These are phyloP conservation scores for Vanderwaltozyma verrucispora DNA, from an alignment of 805 yeast species.

Conservation along the genomic window DNA sequence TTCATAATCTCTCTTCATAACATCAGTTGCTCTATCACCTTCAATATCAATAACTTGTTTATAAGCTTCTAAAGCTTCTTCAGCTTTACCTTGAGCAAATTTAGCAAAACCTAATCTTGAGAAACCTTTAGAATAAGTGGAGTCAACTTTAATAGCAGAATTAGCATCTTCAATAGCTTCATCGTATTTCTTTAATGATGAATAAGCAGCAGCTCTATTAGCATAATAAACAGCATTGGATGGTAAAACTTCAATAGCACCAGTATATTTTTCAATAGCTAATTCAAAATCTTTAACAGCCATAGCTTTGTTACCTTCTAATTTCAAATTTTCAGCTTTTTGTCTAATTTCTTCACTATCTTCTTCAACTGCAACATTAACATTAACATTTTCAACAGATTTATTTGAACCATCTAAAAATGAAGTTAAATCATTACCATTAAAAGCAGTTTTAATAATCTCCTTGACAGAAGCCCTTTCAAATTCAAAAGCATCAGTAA, in stretches of 20 bases:
- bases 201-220: constrained; percentile 94
- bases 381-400: constrained; percentile 27
- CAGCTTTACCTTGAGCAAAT: constrained; percentile 88
- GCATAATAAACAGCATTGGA: constrained; percentile 77
- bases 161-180: constrained; percentile 78
- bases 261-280: constrained; percentile 72
- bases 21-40: constrained; percentile 74
- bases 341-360: constrained; percentile 46
- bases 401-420: constrained; percentile 10
- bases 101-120: constrained; percentile 91
- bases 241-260: constrained; percentile 63
- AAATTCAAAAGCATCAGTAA: constrained; percentile 41
- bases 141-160: constrained; percentile 66
- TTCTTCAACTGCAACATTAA: constrained; percentile 27
- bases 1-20: constrained; percentile 88
- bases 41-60: constrained; percentile 78
- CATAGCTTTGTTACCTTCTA: constrained; percentile 86
- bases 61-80: constrained; percentile 85
- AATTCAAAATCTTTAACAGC: constrained; percentile 56
- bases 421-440: constrained; percentile 36
- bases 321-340: constrained; percentile 75
- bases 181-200: constrained; percentile 63
- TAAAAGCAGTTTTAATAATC: constrained; percentile 31
- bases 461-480: constrained; percentile 64
- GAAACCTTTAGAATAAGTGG: constrained; percentile 83